A percentile compares a stretch with the other conserved stretches of the same genome.
Evolutionary conservation across 208 protist species (phyloP).

Genomic region (Acanthamoeba triangularis): DNA sequence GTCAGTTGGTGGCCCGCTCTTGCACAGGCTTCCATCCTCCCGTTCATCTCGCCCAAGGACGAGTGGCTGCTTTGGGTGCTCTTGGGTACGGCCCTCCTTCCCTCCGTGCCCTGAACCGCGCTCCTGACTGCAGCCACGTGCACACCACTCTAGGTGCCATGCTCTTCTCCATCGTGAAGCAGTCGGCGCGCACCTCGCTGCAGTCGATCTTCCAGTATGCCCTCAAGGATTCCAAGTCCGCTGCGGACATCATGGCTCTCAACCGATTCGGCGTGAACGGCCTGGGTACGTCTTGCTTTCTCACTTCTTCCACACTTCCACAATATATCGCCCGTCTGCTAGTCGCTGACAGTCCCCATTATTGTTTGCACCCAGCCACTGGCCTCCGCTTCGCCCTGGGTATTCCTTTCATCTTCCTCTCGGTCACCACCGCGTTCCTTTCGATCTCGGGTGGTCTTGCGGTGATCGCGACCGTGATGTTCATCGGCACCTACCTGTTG

Average conservation of each 20-base stretch:
- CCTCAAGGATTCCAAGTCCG: slow-evolving; percentile 38
- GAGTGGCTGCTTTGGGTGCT: slow-evolving; percentile 58
- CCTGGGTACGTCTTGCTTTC: neutral
- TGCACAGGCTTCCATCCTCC: neutral
- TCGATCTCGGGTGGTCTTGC: slow-evolving; percentile 52
- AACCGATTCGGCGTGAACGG: slow-evolving; percentile 73
- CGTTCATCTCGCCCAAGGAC: slow-evolving; percentile 29
- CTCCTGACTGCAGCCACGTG: neutral
- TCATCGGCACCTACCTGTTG: slow-evolving; percentile 56
- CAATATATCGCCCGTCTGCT: too few relatives aligned
- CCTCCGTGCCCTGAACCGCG: neutral
- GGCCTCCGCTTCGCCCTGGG: slow-evolving; percentile 58
- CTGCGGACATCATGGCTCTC: slow-evolving; percentile 74
- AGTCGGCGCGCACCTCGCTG: slow-evolving; percentile 48
- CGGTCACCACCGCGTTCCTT: slow-evolving; percentile 37
- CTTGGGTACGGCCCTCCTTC: neutral
- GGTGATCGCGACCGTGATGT: slow-evolving; percentile 47
- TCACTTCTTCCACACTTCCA: neutral
- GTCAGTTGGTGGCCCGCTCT: slow-evolving; percentile 70
- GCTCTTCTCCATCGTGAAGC: slow-evolving; percentile 71
- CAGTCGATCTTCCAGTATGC: slow-evolving; percentile 72
- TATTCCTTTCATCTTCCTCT: slow-evolving; percentile 66
- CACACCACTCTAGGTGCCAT: neutral
- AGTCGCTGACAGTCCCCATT: too few relatives aligned
- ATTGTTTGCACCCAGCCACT: slow-evolving; percentile 12